Evolutionary conservation across 148 eudicot genomes (phyloP), one percentile per base, ranked within the genome.

Genomic region (Heliamphora exappendiculata): DNA sequence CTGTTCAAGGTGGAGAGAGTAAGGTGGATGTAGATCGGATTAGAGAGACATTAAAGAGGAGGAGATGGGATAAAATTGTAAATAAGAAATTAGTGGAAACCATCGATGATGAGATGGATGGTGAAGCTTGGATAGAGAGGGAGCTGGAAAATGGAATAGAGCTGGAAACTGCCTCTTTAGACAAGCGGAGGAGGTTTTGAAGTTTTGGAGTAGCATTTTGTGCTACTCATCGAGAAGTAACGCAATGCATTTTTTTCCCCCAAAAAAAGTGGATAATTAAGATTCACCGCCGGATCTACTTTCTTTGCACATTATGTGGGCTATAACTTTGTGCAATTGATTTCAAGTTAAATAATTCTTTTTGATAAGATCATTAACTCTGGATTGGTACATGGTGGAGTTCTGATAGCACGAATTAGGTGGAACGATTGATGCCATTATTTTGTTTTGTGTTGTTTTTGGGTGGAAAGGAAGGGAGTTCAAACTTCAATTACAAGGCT

Each of bases 101-200:
- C 29, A 14, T 62, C 45, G 81, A 72, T 76, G 70, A 79, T 58
- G 88, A 78, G 73, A 72, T 73, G 41, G 86, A 84, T 31, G 72
- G 82, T 55, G 90, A 88, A 79, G 79, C 80, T 75, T 80, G 84
- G 83, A 88, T 85, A 57, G 89, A 88, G 81, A 87, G 82, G 54
- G 90, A 90, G 80, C 75, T 90, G 26, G 94, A 90, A 78, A 81
- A 79, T 69, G 94, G 87, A 11, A 78, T 88, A 68, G 88, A 84
- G 80, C 72, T 69, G 12, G 78, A 75, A 36, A 71, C 86, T 81
- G 72, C 73, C 10, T 17, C 51, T 41, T 29, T 73, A 34, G 76
- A 58, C 20, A 85, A 84, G 83, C 75, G 24, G 41, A 81, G 57
- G 67, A 82, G 70, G 68, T 5, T 55, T n/a, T 78, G 74, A 75